These are phyloP conservation scores for Talaromyces sp. DNA, from an alignment of 2,329 filamentous ascomycete genomes.

Conservation along the genomic window DNA sequence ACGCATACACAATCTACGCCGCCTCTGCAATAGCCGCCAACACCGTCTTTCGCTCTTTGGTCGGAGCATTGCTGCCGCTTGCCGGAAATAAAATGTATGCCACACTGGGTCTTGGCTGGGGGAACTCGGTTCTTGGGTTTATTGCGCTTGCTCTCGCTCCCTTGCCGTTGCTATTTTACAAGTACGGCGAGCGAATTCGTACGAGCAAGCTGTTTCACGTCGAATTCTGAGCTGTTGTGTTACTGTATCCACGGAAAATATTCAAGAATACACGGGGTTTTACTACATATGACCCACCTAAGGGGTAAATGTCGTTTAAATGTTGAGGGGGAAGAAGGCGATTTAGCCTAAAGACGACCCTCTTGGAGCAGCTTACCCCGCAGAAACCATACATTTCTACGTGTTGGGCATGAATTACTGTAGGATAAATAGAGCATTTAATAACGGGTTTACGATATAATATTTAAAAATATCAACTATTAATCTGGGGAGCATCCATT, in stretches of 20 bases:
- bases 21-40: constrained; percentile 52
- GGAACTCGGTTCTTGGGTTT: constrained; percentile 53
- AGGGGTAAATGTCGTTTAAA: neutral
- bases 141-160: constrained; percentile 49
- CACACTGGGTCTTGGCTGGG: constrained; percentile 46
- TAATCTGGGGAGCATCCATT: neutral
- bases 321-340: neutral
- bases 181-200: constrained; percentile 31
- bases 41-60: constrained; percentile 52
- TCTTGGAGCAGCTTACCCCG: neutral
- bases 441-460: neutral
- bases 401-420: neutral
- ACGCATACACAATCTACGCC: constrained; percentile 46
- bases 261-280: neutral
- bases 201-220: constrained; percentile 19
- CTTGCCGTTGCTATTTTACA: constrained; percentile 30
- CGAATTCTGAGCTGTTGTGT: neutral
- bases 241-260: neutral
- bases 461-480: neutral
- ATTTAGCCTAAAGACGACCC: neutral
- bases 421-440: neutral
- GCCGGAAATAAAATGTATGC: constrained; percentile 53
- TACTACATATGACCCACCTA: neutral
- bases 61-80: constrained; percentile 57
- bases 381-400: neutral